Evolutionary conservation across 2,329 filamentous ascomycete genomes (phyloP).

Genomic region (Pseudogymnoascus sp.): DNA sequence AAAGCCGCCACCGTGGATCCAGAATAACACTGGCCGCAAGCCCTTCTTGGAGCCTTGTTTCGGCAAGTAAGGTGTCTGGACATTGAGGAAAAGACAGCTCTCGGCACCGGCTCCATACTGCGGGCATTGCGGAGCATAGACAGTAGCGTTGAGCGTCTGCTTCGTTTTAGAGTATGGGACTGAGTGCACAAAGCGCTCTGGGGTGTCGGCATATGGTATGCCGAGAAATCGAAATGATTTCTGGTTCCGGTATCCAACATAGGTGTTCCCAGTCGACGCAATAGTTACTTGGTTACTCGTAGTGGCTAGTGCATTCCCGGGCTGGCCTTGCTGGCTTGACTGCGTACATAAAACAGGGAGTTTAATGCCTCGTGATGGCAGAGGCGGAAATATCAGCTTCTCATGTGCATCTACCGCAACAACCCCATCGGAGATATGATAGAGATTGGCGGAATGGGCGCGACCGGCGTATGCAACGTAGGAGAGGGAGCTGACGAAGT

Average conservation of each 20-base stretch:
- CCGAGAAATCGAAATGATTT: constrained; percentile 39
- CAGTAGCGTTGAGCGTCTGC: constrained; percentile 38
- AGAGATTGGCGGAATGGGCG: constrained; percentile 31
- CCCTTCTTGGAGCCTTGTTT: constrained; percentile 16
- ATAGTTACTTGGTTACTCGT: constrained; percentile 35
- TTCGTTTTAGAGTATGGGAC: constrained; percentile 37
- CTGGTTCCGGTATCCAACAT: constrained; percentile 44
- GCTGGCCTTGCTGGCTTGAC: constrained; percentile 31
- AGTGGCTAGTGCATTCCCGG: constrained; percentile 28
- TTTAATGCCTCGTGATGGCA: constrained; percentile 23
- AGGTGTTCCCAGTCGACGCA: constrained; percentile 37
- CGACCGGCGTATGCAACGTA: constrained; percentile 39
- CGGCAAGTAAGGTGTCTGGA: constrained; percentile 34
- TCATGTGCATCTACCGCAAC: constrained; percentile 30
- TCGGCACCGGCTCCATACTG: constrained; percentile 30
- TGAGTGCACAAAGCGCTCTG: constrained; percentile 31
- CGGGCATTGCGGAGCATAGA: constrained; percentile 30
- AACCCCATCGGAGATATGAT: constrained; percentile 36
- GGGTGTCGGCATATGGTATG: constrained; percentile 23
- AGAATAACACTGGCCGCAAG: constrained; percentile 30
- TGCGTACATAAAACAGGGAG: constrained; percentile 47
- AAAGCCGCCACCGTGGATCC: constrained; percentile 31
- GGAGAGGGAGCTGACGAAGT: constrained; percentile 39
- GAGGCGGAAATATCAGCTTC: constrained; percentile 29
- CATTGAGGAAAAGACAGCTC: constrained; percentile 25